These are phyloP conservation scores for Aureobasidium lini DNA, from an alignment of 2,329 filamentous ascomycete genomes.

Conservation along the genomic window DNA sequence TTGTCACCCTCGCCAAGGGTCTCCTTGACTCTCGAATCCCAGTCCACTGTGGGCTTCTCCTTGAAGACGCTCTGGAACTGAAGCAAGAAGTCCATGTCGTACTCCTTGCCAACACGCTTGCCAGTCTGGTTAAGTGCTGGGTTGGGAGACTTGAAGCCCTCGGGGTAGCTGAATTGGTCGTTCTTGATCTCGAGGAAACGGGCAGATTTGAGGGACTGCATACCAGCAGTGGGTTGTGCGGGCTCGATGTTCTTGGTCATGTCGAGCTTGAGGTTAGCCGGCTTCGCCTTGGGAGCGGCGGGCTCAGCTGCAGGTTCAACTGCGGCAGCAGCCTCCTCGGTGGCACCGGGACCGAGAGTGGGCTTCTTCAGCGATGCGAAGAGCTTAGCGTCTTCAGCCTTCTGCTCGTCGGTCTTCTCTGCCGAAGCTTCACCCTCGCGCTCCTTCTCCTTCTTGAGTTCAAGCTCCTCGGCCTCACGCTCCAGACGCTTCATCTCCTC, in stretches of 20 bases:
- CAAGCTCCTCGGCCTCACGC: conserved; percentile 42
- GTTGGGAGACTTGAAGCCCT: conserved; percentile 80
- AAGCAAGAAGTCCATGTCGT: conserved; percentile 89
- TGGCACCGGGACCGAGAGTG: conserved; percentile 39
- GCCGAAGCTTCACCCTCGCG: conserved; percentile 19
- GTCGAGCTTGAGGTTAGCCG: conserved; percentile 79
- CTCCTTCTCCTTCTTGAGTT: conserved; percentile 35
- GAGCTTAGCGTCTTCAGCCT: conserved; percentile 34
- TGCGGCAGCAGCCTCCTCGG: conserved; percentile 17
- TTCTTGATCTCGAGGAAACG: conserved; percentile 76
- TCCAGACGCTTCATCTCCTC: conserved; percentile 42
- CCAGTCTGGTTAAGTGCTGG: conserved; percentile 80
- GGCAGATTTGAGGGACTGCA: conserved; percentile 87
- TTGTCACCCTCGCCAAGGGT: conserved; percentile 49
- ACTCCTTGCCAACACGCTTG: conserved; percentile 81
- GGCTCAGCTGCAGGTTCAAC: conserved; percentile 25
- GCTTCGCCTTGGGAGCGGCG: conserved; percentile 65
- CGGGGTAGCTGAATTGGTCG: conserved; percentile 67
- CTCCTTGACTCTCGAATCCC: conserved; percentile 81
- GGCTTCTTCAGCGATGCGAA: conserved; percentile 45
- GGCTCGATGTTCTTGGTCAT: conserved; percentile 84
- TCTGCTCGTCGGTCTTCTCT: conserved; percentile 26
- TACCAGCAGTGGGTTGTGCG: conserved; percentile 83
- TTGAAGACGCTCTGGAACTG: conserved; percentile 96
- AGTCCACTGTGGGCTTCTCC: conserved; percentile 91